A percentile compares a stretch with the other conserved stretches of the same genome.
These are phyloP conservation scores for Trypanosoma theileri DNA, from an alignment of 208 protist genomes.

Conservation along the genomic window DNA sequence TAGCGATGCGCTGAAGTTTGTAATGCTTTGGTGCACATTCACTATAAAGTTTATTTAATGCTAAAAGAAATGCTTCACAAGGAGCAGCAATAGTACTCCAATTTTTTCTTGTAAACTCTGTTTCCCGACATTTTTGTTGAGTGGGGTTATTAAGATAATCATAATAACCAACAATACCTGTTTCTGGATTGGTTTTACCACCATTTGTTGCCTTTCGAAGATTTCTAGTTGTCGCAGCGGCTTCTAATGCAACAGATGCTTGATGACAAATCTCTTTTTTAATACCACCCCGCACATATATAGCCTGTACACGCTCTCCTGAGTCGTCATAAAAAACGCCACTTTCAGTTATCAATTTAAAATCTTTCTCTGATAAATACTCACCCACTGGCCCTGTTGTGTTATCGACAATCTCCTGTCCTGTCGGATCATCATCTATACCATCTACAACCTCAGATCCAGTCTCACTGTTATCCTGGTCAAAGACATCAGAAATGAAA, in stretches of 20 bases:
- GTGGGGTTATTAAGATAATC: slow-evolving; percentile 89
- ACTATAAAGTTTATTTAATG: slow-evolving; percentile 73
- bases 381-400: slow-evolving; percentile 30
- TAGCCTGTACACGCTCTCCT: slow-evolving; percentile 55
- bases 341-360: slow-evolving; percentile 59
- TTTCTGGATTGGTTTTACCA: slow-evolving; percentile 70
- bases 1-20: slow-evolving; percentile 69
- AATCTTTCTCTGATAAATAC: slow-evolving; percentile 64
- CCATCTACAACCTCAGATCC: slow-evolving; percentile 14
- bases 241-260: slow-evolving; percentile 53
- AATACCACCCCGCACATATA: slow-evolving; percentile 69
- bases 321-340: slow-evolving; percentile 54
- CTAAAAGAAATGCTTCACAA: slow-evolving; percentile 48
- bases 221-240: slow-evolving; percentile 77
- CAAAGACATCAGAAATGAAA: not conserved
- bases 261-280: slow-evolving; percentile 39
- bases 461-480: slow-evolving; percentile 3
- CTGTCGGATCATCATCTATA: slow-evolving; percentile 46
- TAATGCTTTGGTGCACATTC: slow-evolving; percentile 65
- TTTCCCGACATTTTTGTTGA: slow-evolving; percentile 83
- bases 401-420: slow-evolving; percentile 66
- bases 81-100: slow-evolving; percentile 41
- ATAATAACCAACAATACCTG: slow-evolving; percentile 90
- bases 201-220: slow-evolving; percentile 76
- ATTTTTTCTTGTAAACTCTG: slow-evolving; percentile 75